Percentiles rank a stretch among this genome's conserved stretches.
phyloP scores from a whole-genome alignment of 306 rosid genomes.

The Malus sieversii region DNA sequence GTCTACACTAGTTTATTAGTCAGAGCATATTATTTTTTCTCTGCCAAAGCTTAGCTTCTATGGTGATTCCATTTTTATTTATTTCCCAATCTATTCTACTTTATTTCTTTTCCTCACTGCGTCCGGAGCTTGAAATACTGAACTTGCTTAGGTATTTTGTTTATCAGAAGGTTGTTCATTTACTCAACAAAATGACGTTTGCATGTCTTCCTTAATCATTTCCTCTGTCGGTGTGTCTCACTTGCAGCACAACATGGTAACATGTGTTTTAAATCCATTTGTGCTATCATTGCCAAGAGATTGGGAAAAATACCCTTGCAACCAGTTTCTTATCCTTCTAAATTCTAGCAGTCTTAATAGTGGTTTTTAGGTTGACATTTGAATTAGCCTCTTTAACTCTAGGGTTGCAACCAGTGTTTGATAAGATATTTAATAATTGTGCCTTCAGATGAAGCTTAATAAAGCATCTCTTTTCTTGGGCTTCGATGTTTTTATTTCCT shows the following conservation, averaged over 20 bases:
- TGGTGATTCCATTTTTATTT: background rate
- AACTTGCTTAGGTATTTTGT: background rate
- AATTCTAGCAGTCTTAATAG: background rate
- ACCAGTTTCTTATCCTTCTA: background rate
- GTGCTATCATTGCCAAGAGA: background rate
- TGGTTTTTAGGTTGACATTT: background rate
- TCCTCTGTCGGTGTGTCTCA: background rate
- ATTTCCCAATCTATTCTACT: background rate
- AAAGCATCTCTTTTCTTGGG: background rate
- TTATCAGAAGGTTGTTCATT: background rate
- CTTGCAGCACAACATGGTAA: background rate
- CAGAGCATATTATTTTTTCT: background rate
- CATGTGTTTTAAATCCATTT: background rate
- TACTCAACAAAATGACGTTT: background rate
- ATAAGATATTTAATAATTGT: background rate
- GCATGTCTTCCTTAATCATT: background rate
- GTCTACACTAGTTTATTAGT: background rate
- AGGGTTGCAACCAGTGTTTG: background rate
- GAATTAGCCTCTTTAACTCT: background rate
- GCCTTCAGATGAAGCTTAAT: background rate
- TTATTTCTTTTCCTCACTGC: background rate
- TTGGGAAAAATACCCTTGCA: background rate
- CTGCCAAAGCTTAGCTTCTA: background rate
- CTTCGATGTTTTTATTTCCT: background rate
- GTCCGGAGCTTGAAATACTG: background rate